These are phyloP conservation scores for Pleurotus giganteus DNA, from an alignment of 768 basidiomycete genomes.

Conservation along the genomic window DNA sequence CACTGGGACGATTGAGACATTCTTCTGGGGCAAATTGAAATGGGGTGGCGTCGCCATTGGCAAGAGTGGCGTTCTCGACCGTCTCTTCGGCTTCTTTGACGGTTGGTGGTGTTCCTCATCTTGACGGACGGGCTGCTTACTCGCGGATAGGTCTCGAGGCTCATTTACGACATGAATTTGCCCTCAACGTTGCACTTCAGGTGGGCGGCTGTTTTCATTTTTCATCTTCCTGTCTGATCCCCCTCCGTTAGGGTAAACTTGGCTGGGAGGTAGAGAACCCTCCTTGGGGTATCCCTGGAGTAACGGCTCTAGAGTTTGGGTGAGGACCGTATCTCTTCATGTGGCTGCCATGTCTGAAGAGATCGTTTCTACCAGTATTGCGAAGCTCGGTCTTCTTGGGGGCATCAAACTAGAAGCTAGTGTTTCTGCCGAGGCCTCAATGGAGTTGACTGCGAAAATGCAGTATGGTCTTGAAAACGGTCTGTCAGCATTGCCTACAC, in stretches of 20 bases:
- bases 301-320: slow-evolving; percentile 7
- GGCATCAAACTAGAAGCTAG: not conserved
- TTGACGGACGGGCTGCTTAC: not conserved
- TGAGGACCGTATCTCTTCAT: not conserved
- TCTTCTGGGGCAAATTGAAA: not conserved
- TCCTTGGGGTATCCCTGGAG: slow-evolving; percentile 1
- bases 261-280: not conserved
- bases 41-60: not conserved
- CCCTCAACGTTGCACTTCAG: not conserved
- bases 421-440: not conserved
- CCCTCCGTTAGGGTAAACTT: not conserved
- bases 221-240: not conserved
- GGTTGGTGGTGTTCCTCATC: not conserved
- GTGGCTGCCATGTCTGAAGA: not conserved
- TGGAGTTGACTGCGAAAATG: not conserved
- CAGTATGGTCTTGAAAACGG: slow-evolving; percentile 3
- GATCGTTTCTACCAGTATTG: not conserved
- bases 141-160: not conserved
- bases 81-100: not conserved
- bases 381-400: slow-evolving; percentile 2
- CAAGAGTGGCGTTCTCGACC: not conserved
- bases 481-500: not conserved
- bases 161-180: slow-evolving; percentile 3
- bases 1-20: slow-evolving; percentile 1
- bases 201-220: not conserved